These are phyloP conservation scores for Sphaerulina populicola DNA, from an alignment of 2,329 filamentous ascomycete genomes.

Conservation along the genomic window DNA sequence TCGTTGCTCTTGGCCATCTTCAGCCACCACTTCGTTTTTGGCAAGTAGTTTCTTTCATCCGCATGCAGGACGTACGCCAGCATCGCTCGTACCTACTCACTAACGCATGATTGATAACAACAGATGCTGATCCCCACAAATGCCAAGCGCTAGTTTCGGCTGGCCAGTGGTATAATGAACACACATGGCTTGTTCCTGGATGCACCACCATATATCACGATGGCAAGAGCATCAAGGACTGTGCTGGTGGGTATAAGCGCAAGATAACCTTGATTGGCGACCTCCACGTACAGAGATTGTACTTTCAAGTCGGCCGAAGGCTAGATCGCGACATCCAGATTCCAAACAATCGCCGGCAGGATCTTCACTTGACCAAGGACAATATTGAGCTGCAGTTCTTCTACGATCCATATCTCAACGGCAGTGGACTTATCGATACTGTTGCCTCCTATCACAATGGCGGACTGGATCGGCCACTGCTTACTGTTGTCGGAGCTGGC, in stretches of 20 bases:
- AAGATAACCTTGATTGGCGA: conserved; percentile 55
- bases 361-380: conserved; percentile 40
- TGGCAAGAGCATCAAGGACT: conserved; percentile 45
- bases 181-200: conserved; percentile 46
- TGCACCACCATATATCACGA: conserved; percentile 53
- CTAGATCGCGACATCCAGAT: conserved; percentile 38
- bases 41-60: neutral
- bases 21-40: conserved; percentile 6
- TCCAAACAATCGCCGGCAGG: conserved; percentile 32
- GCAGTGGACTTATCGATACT: conserved; percentile 38
- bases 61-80: neutral
- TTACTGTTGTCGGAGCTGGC: conserved; percentile 49
- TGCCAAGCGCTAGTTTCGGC: conserved; percentile 46
- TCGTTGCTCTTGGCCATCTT: conserved; percentile 6
- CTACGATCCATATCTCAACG: conserved; percentile 57
- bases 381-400: conserved; percentile 48
- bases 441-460: conserved; percentile 35
- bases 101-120: neutral
- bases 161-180: conserved; percentile 46
- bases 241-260: conserved; percentile 40
- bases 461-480: conserved; percentile 30
- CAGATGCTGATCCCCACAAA: conserved; percentile 44
- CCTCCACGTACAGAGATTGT: conserved; percentile 52
- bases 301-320: conserved; percentile 49
- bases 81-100: neutral